Evolutionary conservation across 441 rosid genomes (phyloP).

Genomic region (Euphorbia corollata): DNA sequence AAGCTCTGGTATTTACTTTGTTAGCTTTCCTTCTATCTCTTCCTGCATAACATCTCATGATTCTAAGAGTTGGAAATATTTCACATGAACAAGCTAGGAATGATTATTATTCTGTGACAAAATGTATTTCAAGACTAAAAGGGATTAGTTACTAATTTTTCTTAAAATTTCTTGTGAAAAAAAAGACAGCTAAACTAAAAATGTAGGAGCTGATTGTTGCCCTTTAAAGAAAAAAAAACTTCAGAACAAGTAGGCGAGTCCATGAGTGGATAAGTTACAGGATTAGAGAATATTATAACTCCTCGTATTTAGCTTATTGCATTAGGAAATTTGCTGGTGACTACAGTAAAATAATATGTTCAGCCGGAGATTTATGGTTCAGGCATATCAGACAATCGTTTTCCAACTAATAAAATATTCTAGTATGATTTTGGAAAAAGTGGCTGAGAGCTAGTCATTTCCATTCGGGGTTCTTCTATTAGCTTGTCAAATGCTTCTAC

Average conservation of each 20-base stretch:
- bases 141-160: not conserved
- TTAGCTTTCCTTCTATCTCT: conserved; percentile 5
- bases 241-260: conserved; percentile 6
- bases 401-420: no score
- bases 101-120: not conserved
- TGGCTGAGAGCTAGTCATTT: not conserved
- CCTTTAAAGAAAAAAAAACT: not conserved
- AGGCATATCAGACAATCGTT: not conserved
- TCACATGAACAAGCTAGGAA: not conserved
- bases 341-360: not conserved
- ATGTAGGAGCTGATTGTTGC: not conserved
- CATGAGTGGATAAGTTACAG: not conserved
- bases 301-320: not conserved
- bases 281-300: not conserved
- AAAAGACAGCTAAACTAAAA: not conserved
- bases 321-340: not conserved
- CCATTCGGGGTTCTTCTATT: not conserved
- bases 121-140: not conserved
- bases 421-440: not conserved
- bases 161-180: not conserved
- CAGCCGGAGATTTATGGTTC: not conserved
- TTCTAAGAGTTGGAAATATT: not conserved
- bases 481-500: not conserved
- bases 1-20: conserved; percentile 44
- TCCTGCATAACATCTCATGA: not conserved